Percentiles rank a stretch among this genome's conserved stretches.
Evolutionary conservation across 2,329 filamentous ascomycete genomes (phyloP).

Genomic region (Helotiales sp.): DNA sequence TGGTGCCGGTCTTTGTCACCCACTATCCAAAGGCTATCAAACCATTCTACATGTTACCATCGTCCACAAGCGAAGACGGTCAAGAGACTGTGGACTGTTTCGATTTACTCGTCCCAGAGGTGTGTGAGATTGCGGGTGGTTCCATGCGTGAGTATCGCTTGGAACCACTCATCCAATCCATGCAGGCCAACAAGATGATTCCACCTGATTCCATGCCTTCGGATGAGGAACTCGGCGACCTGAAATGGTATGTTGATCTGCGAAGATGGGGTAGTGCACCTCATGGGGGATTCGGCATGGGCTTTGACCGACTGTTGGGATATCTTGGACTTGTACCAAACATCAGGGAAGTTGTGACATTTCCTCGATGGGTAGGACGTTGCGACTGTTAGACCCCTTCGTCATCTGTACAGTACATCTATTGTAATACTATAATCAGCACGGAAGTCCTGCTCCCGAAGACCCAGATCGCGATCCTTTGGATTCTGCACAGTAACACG

Average conservation of each 20-base stretch:
- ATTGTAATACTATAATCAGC: slow-evolving; percentile 21
- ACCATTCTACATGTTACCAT: slow-evolving; percentile 85
- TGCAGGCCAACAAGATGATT: slow-evolving; percentile 62
- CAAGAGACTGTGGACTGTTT: slow-evolving; percentile 68
- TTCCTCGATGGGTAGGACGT: slow-evolving; percentile 61
- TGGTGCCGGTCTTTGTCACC: slow-evolving; percentile 82
- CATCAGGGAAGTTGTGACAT: slow-evolving; percentile 71
- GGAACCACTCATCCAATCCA: slow-evolving; percentile 59
- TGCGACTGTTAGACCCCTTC: slow-evolving; percentile 44
- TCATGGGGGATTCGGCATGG: slow-evolving; percentile 74
- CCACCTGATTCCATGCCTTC: slow-evolving; percentile 30
- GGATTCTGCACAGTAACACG: slow-evolving; percentile 8
- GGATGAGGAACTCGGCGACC: slow-evolving; percentile 48
- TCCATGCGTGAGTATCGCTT: slow-evolving; percentile 72
- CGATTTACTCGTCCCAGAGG: slow-evolving; percentile 71
- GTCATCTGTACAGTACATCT: slow-evolving; percentile 14
- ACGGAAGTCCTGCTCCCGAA: slow-evolving; percentile 9
- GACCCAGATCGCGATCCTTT: not conserved
- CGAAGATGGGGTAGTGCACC: slow-evolving; percentile 72
- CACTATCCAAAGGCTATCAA: slow-evolving; percentile 90
- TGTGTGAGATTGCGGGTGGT: slow-evolving; percentile 72
- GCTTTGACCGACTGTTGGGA: slow-evolving; percentile 71
- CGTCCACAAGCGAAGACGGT: slow-evolving; percentile 36
- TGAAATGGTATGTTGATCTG: slow-evolving; percentile 75
- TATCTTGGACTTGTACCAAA: slow-evolving; percentile 70